phyloP scores from a whole-genome alignment of 116 monocot genomes.

The Phalaenopsis hybrid region DNA sequence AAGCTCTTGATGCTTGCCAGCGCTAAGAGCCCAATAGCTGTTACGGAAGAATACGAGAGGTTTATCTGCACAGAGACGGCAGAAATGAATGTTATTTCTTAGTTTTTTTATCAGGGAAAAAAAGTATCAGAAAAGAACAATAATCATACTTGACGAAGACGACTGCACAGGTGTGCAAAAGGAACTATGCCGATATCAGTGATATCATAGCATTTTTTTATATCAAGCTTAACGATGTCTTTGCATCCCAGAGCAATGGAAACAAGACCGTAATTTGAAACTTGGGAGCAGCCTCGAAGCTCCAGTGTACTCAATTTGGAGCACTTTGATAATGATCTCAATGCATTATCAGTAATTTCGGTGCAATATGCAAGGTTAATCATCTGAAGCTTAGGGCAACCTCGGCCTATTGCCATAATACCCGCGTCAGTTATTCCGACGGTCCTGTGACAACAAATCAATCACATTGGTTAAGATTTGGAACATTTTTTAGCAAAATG shows the following conservation, averaged over 20 bases:
- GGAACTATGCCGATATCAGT: conserved; percentile 60
- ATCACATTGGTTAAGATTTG: not conserved
- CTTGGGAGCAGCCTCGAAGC: conserved; percentile 60
- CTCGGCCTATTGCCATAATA: conserved; percentile 47
- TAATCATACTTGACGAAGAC: conserved; percentile 52
- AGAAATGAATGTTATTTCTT: not conserved
- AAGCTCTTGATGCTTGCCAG: conserved; percentile 60
- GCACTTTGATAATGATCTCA: conserved; percentile 58
- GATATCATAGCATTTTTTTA: conserved; percentile 69
- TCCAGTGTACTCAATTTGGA: conserved; percentile 51
- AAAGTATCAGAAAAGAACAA: not conserved
- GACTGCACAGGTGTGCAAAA: conserved; percentile 51
- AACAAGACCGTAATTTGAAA: conserved; percentile 50
- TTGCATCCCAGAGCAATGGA: conserved; percentile 50
- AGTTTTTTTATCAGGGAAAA: too few relatives aligned
- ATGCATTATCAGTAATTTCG: conserved; percentile 48
- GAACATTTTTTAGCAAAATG: too few relatives aligned
- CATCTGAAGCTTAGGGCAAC: conserved; percentile 45
- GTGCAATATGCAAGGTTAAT: conserved; percentile 75
- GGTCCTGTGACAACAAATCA: conserved; percentile 29
- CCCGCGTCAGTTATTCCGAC: conserved; percentile 52
- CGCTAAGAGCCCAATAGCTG: conserved; percentile 64
- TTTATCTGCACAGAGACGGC: conserved; percentile 45
- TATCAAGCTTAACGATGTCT: conserved; percentile 48
- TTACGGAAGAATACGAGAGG: conserved; percentile 67